phyloP scores from a whole-genome alignment of 768 basidiomycete species.

The Crucibulum laeve region DNA sequence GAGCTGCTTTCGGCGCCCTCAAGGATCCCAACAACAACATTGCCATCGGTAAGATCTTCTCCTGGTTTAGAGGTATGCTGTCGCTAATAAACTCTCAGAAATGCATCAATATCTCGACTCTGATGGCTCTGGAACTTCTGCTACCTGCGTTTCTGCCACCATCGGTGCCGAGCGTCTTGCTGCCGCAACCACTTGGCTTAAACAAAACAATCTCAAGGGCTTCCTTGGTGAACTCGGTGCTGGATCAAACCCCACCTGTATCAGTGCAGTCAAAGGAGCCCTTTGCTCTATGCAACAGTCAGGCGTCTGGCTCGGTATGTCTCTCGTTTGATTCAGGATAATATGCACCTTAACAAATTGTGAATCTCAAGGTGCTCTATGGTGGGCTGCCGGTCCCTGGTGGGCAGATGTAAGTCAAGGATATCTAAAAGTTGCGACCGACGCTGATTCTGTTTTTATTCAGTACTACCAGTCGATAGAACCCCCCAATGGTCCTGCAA shows the following conservation, averaged over 20 bases:
- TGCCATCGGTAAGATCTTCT: slow-evolving; percentile 44
- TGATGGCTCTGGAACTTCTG: slow-evolving; percentile 54
- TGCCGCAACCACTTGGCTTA: slow-evolving; percentile 54
- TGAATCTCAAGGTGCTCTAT: slow-evolving; percentile 19
- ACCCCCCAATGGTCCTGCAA: slow-evolving; percentile 53
- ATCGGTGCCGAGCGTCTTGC: slow-evolving; percentile 56
- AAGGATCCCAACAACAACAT: slow-evolving; percentile 59
- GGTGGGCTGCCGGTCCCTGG: slow-evolving; percentile 67
- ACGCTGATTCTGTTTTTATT: slow-evolving; percentile 2
- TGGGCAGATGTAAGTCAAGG: slow-evolving; percentile 44
- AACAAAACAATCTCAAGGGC: slow-evolving; percentile 55
- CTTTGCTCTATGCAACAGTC: slow-evolving; percentile 56
- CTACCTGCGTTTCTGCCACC: slow-evolving; percentile 51
- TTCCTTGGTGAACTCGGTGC: slow-evolving; percentile 63
- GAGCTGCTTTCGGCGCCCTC: slow-evolving; percentile 24
- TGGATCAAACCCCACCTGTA: slow-evolving; percentile 40
- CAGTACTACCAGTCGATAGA: slow-evolving; percentile 60
- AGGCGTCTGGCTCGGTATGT: slow-evolving; percentile 52
- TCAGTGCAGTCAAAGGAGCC: slow-evolving; percentile 48
- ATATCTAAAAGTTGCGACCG: background rate
- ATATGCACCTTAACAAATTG: background rate
- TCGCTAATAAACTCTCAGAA: no score
- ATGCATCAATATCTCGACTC: slow-evolving; percentile 73
- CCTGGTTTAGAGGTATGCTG: no score
- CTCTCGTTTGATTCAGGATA: background rate